Percentiles rank a stretch among this genome's conserved stretches.
These are phyloP conservation scores for Craspedostauros australis DNA, from an alignment of 108 stramenopile genomes.

Conservation along the genomic window DNA sequence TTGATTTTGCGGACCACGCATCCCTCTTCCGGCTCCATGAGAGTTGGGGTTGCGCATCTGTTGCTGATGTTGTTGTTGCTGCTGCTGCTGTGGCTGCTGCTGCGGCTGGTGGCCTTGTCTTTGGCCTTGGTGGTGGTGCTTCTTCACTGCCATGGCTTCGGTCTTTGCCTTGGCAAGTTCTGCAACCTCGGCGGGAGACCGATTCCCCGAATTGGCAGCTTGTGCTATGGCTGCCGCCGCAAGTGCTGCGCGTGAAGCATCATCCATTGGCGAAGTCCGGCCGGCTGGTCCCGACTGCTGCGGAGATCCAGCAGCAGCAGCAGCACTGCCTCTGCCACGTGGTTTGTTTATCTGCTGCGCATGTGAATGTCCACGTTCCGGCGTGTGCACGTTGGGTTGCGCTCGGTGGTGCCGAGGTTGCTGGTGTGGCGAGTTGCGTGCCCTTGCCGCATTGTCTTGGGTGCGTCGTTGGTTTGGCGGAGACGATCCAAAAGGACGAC, in stretches of 20 bases:
- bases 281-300: neutral
- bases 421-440: neutral
- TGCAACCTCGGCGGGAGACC: constrained; percentile 45
- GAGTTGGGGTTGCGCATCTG: neutral
- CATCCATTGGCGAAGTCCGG: constrained; percentile 11
- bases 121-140: constrained; percentile 6
- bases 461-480: constrained; percentile 10
- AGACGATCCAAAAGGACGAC: constrained; percentile 5
- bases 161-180: constrained; percentile 38
- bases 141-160: constrained; percentile 15
- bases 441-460: too few species aligned
- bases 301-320: neutral
- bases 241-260: constrained; percentile 21
- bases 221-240: constrained; percentile 44
- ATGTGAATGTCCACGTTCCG: neutral
- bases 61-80: neutral
- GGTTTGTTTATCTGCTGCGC: neutral
- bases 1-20: too few species aligned
- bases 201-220: constrained; percentile 40
- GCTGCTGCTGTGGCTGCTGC: neutral
- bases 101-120: neutral
- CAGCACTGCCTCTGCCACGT: neutral
- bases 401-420: neutral
- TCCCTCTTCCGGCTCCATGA: neutral
- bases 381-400: neutral